These are phyloP conservation scores for Antrodiella citrinella DNA, from an alignment of 768 basidiomycete genomes.

Conservation along the genomic window DNA sequence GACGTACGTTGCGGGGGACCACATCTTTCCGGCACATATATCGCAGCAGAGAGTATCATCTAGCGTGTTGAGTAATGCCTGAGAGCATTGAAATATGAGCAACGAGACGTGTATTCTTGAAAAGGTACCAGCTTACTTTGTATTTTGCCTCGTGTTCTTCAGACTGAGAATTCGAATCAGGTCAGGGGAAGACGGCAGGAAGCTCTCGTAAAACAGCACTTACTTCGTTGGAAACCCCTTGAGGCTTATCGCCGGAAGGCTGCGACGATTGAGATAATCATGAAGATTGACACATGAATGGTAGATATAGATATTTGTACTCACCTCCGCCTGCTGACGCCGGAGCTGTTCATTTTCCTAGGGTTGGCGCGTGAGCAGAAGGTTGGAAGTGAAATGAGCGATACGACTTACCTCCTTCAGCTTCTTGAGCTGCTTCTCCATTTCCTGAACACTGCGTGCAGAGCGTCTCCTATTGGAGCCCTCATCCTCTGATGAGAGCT, in stretches of 20 bases:
- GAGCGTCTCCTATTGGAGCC: neutral
- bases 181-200: too few relatives aligned
- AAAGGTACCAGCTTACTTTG: neutral
- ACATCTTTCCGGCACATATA: slow-evolving; percentile 57
- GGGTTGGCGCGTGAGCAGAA: neutral
- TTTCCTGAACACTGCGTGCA: neutral
- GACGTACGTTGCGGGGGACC: slow-evolving; percentile 58
- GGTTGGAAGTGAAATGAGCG: too few relatives aligned
- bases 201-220: too few relatives aligned
- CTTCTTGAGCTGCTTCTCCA: neutral
- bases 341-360: neutral
- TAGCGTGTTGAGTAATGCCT: slow-evolving; percentile 18
- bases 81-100: too few relatives aligned
- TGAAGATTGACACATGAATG: too few relatives aligned
- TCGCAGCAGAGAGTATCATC: slow-evolving; percentile 55
- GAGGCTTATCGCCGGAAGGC: too few relatives aligned
- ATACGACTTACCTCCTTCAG: neutral
- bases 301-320: neutral
- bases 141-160: too few relatives aligned
- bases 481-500: neutral
- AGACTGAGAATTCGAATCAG: too few relatives aligned
- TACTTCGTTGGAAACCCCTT: too few relatives aligned
- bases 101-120: too few relatives aligned
- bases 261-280: too few relatives aligned
- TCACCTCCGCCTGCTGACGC: neutral